Evolutionary conservation across 2,329 filamentous ascomycete genomes (phyloP), one percentile per base, ranked within the genome.

Genomic region (Xylaria sp.): DNA sequence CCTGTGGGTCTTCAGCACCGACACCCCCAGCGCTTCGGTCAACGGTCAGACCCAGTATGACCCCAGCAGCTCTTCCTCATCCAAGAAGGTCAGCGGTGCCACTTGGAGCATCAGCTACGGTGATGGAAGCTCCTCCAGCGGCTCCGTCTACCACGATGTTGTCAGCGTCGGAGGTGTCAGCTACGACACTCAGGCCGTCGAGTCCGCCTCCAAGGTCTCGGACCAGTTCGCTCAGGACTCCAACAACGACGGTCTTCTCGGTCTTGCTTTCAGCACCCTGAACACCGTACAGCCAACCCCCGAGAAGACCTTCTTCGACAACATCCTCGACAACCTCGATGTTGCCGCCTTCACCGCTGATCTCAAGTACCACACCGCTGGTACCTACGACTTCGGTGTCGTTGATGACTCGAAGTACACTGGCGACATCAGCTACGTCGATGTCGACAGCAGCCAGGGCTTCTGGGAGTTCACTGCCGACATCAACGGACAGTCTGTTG

Each of bases 301-400:
- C n/a, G 71, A 78, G 66, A 78, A 77, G 67, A 80, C 78, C 2
- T 81, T 77, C 67, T 78, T 81, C 68, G 78, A 81, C 70, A 80
- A 77, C 69, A 66, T 77, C 37, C 67, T 71, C 58, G 54, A 60
- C 59, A 69, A 68, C 59, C 74, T 81, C 32, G 72, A 73, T 51
- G 63, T 68, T 12, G 73, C 76, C 37, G 70, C 80, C 39, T 81
- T 76, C 72, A 77, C 79, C 8, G 79, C 76, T 28, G 77, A 81
- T 63, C 74, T 81, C 56, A 77, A 79, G 72, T 74, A 77, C 72
- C 73, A 77, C 61, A 66, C 63, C n/a, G 74, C 78, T 25, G 80
- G 80, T 54, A 76, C 73, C 41, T 82, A 81, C 68, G 78, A 80
- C 73, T 82, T 82, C 65, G 80, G 80, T 37, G 74, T 74, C 67